phyloP scores from a whole-genome alignment of 305 asterid species.

The Fraxinus sp. region DNA sequence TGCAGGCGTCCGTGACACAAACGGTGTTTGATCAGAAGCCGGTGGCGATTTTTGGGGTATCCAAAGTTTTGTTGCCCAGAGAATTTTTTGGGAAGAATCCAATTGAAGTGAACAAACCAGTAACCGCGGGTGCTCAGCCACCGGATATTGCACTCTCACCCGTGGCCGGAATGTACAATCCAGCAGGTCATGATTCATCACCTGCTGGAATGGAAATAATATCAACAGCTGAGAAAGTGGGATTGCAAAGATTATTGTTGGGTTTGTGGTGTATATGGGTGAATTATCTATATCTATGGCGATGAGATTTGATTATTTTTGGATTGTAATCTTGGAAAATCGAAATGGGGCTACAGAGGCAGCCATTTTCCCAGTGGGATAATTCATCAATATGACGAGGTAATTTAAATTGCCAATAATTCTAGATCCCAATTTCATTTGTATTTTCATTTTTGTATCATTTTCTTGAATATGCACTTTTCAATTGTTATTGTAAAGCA shows the following conservation, averaged over 20 bases:
- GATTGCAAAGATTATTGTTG: constrained; percentile 22
- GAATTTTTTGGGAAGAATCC: constrained; percentile 66
- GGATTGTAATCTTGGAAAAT: not conserved
- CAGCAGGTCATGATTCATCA: constrained; percentile 31
- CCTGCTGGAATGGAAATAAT: constrained; percentile 33
- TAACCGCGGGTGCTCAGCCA: constrained; percentile 44
- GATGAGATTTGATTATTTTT: constrained; percentile 19
- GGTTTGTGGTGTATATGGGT: constrained; percentile 39
- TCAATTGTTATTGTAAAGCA: constrained; percentile 24
- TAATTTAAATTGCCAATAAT: not conserved
- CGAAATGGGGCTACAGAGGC: not conserved
- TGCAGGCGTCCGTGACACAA: constrained; percentile 70
- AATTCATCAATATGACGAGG: not conserved
- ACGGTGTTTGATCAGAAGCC: constrained; percentile 91
- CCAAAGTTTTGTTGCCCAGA: constrained; percentile 62
- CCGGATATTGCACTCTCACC: constrained; percentile 49
- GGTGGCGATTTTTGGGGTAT: constrained; percentile 79
- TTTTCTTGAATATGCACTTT: constrained; percentile 23
- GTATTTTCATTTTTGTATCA: not conserved
- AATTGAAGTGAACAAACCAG: constrained; percentile 36
- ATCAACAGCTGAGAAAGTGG: constrained; percentile 19
- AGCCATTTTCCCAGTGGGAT: not conserved
- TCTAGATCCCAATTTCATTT: constrained; percentile 12
- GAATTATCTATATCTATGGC: constrained; percentile 5
- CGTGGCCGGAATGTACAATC: constrained; percentile 28